Evolutionary conservation across 805 yeast genomes (phyloP).

Genomic region (Pichia nanzhaoensis): DNA sequence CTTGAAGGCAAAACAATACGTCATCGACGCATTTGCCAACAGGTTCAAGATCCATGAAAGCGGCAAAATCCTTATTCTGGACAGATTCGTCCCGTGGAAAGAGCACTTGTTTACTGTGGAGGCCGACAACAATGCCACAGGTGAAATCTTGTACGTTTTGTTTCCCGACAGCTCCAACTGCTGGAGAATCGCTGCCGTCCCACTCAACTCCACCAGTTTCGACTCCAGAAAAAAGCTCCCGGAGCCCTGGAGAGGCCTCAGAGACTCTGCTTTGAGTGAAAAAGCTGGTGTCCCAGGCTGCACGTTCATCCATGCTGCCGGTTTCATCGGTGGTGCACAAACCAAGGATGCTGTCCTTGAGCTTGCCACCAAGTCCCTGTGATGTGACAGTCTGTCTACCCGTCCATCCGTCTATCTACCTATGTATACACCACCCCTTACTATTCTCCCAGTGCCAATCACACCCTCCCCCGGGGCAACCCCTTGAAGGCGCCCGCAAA

Average conservation of each 20-base stretch:
- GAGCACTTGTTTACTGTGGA: conserved; percentile 28
- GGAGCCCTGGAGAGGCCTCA: conserved; percentile 88
- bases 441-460: neutral
- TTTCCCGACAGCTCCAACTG: conserved; percentile 62
- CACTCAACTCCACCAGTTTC: conserved; percentile 72
- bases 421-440: too few relatives aligned
- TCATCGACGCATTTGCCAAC: conserved; percentile 57
- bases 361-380: conserved; percentile 42
- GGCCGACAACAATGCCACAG: conserved; percentile 17
- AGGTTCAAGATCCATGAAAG: conserved; percentile 56
- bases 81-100: conserved; percentile 89
- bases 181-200: conserved; percentile 90
- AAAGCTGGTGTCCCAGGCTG: conserved; percentile 80
- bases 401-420: too few relatives aligned
- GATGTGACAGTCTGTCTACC: too few relatives aligned
- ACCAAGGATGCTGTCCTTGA: conserved; percentile 70
- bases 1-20: conserved; percentile 83
- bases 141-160: conserved; percentile 64
- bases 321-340: conserved; percentile 93
- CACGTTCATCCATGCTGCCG: conserved; percentile 91
- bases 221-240: conserved; percentile 84
- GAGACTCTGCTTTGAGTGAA: conserved; percentile 76
- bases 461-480: too few relatives aligned
- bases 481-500: too few relatives aligned
- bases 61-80: conserved; percentile 70